Evolutionary conservation across 345 rosid genomes (phyloP).

Genomic region (Clausena lansium): DNA sequence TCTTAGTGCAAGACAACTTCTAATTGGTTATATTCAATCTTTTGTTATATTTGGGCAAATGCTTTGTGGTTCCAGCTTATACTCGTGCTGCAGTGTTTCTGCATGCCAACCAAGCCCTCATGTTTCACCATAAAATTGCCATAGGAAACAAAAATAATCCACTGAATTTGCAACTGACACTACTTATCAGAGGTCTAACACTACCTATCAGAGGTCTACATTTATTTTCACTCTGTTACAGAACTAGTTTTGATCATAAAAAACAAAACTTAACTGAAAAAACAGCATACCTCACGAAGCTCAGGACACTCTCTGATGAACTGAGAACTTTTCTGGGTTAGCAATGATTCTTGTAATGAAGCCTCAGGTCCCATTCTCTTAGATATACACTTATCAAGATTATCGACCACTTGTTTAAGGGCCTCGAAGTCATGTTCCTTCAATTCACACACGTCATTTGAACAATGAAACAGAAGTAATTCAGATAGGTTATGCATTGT

Average conservation of each 20-base stretch:
- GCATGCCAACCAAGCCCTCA: background rate
- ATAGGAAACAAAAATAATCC: background rate
- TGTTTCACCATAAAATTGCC: background rate
- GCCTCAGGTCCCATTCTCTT: constrained; percentile 32
- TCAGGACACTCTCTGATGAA: constrained; percentile 24
- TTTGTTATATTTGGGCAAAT: background rate
- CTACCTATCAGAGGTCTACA: background rate
- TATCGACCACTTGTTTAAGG: constrained; percentile 56
- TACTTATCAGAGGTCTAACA: background rate
- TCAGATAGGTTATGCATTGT: constrained; percentile 71
- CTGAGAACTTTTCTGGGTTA: constrained; percentile 23
- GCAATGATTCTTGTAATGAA: constrained; percentile 28
- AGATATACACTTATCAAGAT: constrained; percentile 52
- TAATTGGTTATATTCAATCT: background rate
- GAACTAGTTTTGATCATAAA: background rate
- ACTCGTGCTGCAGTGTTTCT: background rate
- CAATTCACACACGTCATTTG: constrained; percentile 45
- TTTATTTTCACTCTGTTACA: background rate
- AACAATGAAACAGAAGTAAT: constrained; percentile 61
- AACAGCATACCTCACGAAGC: constrained; percentile 45
- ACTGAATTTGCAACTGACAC: background rate
- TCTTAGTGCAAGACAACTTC: background rate
- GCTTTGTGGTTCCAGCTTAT: background rate
- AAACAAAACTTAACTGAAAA: constrained; percentile 2
- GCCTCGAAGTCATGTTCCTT: constrained; percentile 48